Conservation (phyloP, 768 basidiomycete species). For the Russula griseocarnosa region DNA sequence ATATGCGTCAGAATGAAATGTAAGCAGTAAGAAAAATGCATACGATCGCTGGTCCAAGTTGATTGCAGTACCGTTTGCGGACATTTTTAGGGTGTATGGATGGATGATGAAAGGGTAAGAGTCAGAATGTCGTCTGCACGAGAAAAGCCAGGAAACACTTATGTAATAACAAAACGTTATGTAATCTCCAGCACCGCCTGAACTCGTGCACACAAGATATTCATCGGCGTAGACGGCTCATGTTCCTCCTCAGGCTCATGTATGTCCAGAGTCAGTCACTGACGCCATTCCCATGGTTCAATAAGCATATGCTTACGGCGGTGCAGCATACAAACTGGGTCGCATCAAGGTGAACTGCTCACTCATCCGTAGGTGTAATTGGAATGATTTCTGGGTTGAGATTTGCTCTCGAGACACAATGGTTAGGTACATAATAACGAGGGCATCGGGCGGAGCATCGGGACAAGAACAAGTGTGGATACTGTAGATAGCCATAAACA, state of each 20-base stretch:
- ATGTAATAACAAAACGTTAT: conserved; percentile 16
- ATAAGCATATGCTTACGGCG: too few relatives aligned
- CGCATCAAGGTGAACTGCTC: too few relatives aligned
- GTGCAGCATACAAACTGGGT: not conserved
- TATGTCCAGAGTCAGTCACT: too few relatives aligned
- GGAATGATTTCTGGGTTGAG: not conserved
- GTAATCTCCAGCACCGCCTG: not conserved
- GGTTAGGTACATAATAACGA: conserved; percentile 7
- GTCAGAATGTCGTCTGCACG: conserved; percentile 2
- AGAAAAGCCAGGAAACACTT: conserved; percentile 6
- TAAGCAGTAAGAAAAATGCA: conserved; percentile 3
- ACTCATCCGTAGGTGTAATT: not conserved
- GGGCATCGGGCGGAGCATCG: not conserved
- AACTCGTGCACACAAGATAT: too few relatives aligned
- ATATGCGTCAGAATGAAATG: conserved; percentile 6
- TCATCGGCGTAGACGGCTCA: too few relatives aligned
- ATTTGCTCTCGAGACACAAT: not conserved
- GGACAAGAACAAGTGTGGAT: not conserved
- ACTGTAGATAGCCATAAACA: conserved; percentile 9
- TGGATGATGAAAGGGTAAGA: not conserved
- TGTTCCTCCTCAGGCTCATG: too few relatives aligned
- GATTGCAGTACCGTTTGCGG: conserved; percentile 22
- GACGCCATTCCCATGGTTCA: too few relatives aligned
- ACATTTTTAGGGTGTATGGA: conserved; percentile 16
- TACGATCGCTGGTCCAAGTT: conserved; percentile 29